Evolutionary conservation across 2,329 filamentous ascomycete species (phyloP), one percentile per base, ranked within the genome.

Genomic region (Mycosphaerelloides madeirae): DNA sequence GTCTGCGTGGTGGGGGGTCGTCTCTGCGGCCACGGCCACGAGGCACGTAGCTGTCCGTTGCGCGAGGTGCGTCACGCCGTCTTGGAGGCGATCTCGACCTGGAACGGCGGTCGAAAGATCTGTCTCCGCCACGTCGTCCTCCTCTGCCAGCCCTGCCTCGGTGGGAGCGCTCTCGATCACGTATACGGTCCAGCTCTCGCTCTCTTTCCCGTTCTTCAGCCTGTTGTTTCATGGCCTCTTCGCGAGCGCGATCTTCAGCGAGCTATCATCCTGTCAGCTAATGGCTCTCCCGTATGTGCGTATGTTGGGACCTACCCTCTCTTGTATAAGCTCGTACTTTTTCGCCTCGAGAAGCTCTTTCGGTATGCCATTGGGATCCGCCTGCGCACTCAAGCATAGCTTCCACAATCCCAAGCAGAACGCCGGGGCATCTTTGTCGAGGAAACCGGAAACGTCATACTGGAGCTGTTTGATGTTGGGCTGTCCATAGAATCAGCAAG

Each of bases 361-460:
- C 0, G 93, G 91, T 11, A 98, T 89, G 43, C 93, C 93, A 63
- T 93, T 85, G 0, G 88, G 82, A 64, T 84, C 95, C 31, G 78
- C 74, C 67, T 98, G 93, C 8, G 89, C 93, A 65, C 90, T 96
- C 35, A 98, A 71, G 58, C 91, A 85, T 14, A 98, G 73, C 47
- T 83, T 87, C 93, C 93, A 98, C 11, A 98, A 70, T 52, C 96
- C 87, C 64, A 95, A 91, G 67, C 91, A 96, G 63, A 98, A 98
- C 0, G 76, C 69, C 1, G 88, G 75, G 0, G 89, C 93, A 55
- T 97, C 88, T 65, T 94, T 91, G 60, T 95, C 90, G 56, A 98
- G 79, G 60, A 98, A 98, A 2, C 91, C 93, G 1, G 87, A 93
- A 52, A 98, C 82, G 60, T 94, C 85, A 56, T 96, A 95, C 64